Conservation (phyloP, 768 basidiomycete genomes). For the Clavaria fumosa region DNA sequence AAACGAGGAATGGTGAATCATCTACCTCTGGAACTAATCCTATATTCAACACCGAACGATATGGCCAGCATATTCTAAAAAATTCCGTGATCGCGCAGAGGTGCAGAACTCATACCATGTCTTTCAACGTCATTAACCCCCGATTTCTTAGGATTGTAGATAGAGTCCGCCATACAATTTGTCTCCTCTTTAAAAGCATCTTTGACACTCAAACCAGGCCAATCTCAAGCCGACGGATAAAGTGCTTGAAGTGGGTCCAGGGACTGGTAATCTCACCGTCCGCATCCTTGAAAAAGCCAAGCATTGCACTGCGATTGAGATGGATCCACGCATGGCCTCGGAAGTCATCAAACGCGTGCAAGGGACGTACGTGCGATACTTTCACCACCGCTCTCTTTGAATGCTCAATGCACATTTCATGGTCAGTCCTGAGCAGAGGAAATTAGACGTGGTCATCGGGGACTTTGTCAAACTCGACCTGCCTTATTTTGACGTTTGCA, state of each 20-base stretch:
- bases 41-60: conserved; percentile 87
- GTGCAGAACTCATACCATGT: conserved; percentile 27
- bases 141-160: conserved; percentile 37
- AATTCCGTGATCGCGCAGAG: conserved; percentile 84
- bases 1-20: conserved; percentile 24
- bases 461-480: conserved; percentile 98
- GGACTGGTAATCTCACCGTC: conserved; percentile 92
- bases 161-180: too few species aligned
- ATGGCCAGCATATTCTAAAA: conserved; percentile 96
- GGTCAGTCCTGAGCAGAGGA: conserved; percentile 81
- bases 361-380: conserved; percentile 66
- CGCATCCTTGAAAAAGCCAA: conserved; percentile 88
- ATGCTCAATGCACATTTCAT: background rate
- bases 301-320: conserved; percentile 87
- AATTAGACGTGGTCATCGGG: conserved; percentile 88
- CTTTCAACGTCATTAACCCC: background rate
- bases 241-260: conserved; percentile 47
- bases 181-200: background rate
- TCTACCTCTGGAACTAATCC: conserved; percentile 56
- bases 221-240: conserved; percentile 91
- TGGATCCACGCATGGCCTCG: conserved; percentile 98
- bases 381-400: too few species aligned
- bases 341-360: conserved; percentile 94
- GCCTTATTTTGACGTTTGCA: conserved; percentile 98
- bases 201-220: conserved; percentile 37